phyloP scores from a whole-genome alignment of 768 basidiomycete species.

The Auricularia auricula-judae region DNA sequence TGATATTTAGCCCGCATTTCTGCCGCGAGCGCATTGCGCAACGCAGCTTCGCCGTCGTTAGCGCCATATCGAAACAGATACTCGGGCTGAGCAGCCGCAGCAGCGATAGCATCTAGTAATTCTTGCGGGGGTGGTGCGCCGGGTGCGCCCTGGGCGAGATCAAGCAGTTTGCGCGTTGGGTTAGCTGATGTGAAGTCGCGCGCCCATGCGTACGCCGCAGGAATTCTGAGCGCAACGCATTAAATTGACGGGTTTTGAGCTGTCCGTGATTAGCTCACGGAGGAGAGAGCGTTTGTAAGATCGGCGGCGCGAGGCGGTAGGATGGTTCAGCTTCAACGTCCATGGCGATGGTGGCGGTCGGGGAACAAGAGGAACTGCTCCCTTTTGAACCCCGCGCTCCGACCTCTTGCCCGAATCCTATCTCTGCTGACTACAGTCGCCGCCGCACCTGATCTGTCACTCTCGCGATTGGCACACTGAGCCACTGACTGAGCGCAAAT shows the following conservation, averaged over 20 bases:
- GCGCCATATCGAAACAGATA: constrained; percentile 43
- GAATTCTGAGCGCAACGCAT: not conserved
- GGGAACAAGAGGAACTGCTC: constrained; percentile 12
- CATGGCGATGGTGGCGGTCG: constrained; percentile 24
- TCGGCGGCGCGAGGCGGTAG: too few species aligned
- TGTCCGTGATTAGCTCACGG: too few species aligned
- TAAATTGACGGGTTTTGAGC: too few species aligned
- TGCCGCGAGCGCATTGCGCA: constrained; percentile 41
- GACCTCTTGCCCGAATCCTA: not conserved
- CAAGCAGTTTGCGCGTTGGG: not conserved
- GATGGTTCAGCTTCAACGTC: not conserved
- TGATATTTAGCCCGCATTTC: constrained; percentile 53
- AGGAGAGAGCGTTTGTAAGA: too few species aligned
- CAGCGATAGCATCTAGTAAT: constrained; percentile 11
- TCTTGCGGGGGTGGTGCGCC: constrained; percentile 16
- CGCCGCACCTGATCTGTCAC: too few species aligned
- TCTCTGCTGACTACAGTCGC: not conserved
- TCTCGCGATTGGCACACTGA: too few species aligned
- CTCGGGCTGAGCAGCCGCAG: not conserved
- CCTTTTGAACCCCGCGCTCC: not conserved
- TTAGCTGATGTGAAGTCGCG: not conserved
- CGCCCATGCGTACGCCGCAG: not conserved
- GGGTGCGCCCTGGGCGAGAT: not conserved
- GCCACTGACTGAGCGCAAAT: too few species aligned
- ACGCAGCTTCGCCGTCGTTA: constrained; percentile 42